A percentile compares a stretch with the other conserved stretches of the same genome.
Evolutionary conservation across 768 basidiomycete species (phyloP).

Genomic region (Myochromella boudieri): DNA sequence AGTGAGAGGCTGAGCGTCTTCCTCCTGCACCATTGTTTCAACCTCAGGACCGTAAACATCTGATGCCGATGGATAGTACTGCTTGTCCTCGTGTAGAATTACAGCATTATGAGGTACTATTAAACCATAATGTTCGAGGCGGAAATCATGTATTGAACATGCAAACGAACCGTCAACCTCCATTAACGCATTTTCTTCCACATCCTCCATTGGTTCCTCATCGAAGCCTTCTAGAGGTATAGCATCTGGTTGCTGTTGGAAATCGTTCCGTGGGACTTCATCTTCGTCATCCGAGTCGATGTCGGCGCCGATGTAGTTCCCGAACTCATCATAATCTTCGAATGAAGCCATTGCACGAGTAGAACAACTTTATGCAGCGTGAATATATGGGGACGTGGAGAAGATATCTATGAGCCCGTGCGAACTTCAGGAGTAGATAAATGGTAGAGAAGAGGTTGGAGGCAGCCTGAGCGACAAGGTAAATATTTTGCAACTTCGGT

Average conservation of each 20-base stretch:
- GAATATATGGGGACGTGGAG: no score
- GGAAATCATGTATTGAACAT: conserved; percentile 8
- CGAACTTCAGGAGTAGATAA: no score
- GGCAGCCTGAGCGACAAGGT: no score
- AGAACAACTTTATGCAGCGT: conserved; percentile 7
- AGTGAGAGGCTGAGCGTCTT: conserved; percentile 92
- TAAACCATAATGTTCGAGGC: conserved; percentile 17
- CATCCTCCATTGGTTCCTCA: conserved; percentile 58
- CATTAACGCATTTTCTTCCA: conserved; percentile 71
- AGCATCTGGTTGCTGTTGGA: conserved; percentile 33
- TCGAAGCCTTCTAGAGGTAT: conserved; percentile 83
- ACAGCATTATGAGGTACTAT: conserved; percentile 84
- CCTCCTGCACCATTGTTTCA: conserved; percentile 96
- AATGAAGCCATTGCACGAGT: conserved; percentile 45
- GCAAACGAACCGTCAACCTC: conserved; percentile 68
- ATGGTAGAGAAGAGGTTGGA: no score
- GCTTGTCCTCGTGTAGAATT: conserved; percentile 94
- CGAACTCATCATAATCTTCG: conserved; percentile 92
- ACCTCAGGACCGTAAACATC: conserved; percentile 94
- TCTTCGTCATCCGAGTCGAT: conserved; percentile 86
- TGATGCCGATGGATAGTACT: conserved; percentile 91
- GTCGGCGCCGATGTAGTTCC: conserved; percentile 97
- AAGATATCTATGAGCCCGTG: no score
- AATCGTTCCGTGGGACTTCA: conserved; percentile 52
- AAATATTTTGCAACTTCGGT: conserved; percentile 35